These are phyloP conservation scores for Rhodotorula sp. DNA, from an alignment of 1,284 basidiomycete species.

Conservation along the genomic window DNA sequence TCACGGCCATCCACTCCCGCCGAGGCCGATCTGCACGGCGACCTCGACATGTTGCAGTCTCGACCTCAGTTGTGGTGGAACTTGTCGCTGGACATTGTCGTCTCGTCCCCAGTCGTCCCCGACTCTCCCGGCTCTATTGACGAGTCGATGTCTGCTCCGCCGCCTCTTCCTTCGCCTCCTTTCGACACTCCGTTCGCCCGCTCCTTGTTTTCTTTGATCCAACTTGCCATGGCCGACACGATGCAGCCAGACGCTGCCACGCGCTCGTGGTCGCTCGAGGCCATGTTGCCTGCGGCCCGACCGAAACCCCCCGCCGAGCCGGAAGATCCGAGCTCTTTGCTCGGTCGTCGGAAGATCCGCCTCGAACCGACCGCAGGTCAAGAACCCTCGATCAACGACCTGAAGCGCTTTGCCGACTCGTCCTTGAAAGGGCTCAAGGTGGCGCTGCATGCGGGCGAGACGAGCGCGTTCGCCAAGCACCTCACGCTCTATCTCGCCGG, in stretches of 20 bases:
- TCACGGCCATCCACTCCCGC: not conserved
- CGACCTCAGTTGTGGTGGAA: constrained; percentile 43
- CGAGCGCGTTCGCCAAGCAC: constrained; percentile 81
- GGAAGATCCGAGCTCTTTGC: constrained; percentile 37
- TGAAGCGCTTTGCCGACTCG: constrained; percentile 72
- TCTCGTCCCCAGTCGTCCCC: constrained; percentile 39
- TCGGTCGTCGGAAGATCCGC: constrained; percentile 49
- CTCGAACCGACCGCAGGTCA: constrained; percentile 45
- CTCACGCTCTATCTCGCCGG: constrained; percentile 85
- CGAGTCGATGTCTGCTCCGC: constrained; percentile 41
- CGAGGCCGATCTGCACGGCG: constrained; percentile 26
- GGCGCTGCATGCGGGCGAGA: constrained; percentile 73
- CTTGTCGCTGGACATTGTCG: constrained; percentile 34
- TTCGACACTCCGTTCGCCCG: constrained; percentile 26
- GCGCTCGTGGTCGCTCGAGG: constrained; percentile 27
- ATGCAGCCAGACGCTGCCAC: constrained; percentile 2
- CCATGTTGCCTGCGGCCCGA: constrained; percentile 25
- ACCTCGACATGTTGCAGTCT: constrained; percentile 37
- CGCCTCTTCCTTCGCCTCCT: constrained; percentile 22
- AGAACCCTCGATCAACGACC: constrained; percentile 54
- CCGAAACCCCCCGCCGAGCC: constrained; percentile 16
- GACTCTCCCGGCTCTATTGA: constrained; percentile 58
- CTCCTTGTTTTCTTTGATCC: constrained; percentile 25
- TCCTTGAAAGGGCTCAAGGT: constrained; percentile 72
- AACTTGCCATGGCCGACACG: constrained; percentile 5